phyloP scores from a whole-genome alignment of 352 stramenopile species.

The Globisporangium acanthophoron region DNA sequence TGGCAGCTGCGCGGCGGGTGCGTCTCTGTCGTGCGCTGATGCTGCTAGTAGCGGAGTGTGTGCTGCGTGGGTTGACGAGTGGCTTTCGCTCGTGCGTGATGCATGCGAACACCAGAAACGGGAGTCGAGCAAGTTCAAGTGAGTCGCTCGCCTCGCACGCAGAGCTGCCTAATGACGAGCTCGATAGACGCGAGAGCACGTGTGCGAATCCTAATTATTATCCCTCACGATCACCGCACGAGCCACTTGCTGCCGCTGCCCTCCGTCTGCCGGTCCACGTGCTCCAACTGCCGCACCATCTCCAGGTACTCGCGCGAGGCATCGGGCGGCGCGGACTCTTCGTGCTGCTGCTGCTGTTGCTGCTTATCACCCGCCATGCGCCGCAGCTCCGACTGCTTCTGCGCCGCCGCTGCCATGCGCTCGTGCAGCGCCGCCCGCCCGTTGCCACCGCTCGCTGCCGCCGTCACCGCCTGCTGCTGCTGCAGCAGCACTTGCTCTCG shows the following conservation, averaged over 20 bases:
- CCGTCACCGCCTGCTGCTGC: constrained; percentile 21
- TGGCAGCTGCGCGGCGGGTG: constrained; percentile 61
- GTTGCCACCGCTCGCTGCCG: constrained; percentile 4
- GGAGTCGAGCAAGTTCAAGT: constrained; percentile 23
- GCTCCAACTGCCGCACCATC: constrained; percentile 60
- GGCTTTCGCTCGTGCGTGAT: too few species aligned
- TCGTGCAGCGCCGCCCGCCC: constrained; percentile 35
- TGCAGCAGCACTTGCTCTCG: constrained; percentile 32
- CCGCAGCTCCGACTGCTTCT: constrained; percentile 39
- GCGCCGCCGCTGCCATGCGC: constrained; percentile 53
- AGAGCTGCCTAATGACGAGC: neutral
- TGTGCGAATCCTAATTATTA: neutral
- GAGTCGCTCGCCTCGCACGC: neutral
- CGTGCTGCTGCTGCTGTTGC: neutral
- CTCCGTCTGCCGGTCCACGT: constrained; percentile 47
- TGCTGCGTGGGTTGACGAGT: too few species aligned
- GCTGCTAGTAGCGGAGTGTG: too few species aligned
- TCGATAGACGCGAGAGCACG: neutral
- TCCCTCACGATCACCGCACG: constrained; percentile 29
- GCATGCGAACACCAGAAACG: constrained; percentile 27
- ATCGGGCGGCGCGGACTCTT: constrained; percentile 3
- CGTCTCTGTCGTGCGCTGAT: constrained; percentile 9
- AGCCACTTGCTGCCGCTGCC: constrained; percentile 59
- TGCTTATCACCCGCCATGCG: constrained; percentile 10
- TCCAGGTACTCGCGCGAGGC: constrained; percentile 51